phyloP scores from a whole-genome alignment of 257 asterid genomes.

The Gentiana dahurica region DNA sequence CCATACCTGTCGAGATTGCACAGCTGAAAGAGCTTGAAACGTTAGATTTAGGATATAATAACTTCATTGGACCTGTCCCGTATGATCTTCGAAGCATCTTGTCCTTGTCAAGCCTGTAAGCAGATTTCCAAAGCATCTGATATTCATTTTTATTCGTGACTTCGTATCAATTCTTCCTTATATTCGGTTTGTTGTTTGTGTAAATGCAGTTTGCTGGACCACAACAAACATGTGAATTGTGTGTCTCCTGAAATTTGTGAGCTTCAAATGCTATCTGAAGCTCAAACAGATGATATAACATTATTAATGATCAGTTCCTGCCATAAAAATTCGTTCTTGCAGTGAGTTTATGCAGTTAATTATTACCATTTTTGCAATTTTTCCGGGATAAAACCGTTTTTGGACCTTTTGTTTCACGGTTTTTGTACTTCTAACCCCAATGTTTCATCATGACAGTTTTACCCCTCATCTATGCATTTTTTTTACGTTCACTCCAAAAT shows the following conservation, averaged over 20 bases:
- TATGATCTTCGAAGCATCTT: constrained; percentile 38
- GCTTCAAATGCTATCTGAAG: constrained; percentile 47
- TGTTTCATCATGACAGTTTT: too few species aligned
- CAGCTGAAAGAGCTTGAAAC: constrained; percentile 52
- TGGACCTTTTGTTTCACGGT: too few species aligned
- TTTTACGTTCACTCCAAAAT: too few species aligned
- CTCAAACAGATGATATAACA: constrained; percentile 37
- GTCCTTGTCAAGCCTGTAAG: constrained; percentile 51
- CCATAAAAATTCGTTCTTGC: constrained; percentile 12
- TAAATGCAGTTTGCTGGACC: constrained; percentile 58
- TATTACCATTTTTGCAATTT: neutral
- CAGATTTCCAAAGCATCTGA: neutral
- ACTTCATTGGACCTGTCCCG: constrained; percentile 70
- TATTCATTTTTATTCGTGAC: neutral
- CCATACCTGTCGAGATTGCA: constrained; percentile 53
- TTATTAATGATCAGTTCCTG: constrained; percentile 21
- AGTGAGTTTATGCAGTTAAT: constrained; percentile 4
- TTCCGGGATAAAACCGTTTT: too few species aligned
- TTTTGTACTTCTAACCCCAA: too few species aligned
- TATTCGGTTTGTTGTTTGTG: neutral
- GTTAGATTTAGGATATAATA: constrained; percentile 69
- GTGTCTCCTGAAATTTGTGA: constrained; percentile 33
- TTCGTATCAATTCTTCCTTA: neutral
- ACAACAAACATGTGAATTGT: constrained; percentile 36
- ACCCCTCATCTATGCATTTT: too few species aligned